A percentile compares a stretch with the other conserved stretches of the same genome.
Conservation (phyloP, 352 stramenopile genomes). For the Pythium periplocum region DNA sequence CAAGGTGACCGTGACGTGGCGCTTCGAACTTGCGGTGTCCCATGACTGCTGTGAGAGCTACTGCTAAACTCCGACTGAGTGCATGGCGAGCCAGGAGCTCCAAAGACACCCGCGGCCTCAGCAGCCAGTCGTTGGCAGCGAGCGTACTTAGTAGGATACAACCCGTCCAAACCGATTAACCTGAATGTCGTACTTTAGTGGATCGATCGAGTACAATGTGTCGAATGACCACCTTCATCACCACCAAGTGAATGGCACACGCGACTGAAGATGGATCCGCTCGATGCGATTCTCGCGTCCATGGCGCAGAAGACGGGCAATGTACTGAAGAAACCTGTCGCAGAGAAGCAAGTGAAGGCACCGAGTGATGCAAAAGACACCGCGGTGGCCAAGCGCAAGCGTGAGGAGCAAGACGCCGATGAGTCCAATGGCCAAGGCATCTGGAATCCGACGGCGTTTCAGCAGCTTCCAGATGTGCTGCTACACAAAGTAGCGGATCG, state of each 20-base stretch:
- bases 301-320: conserved; percentile 80
- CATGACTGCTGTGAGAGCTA: conserved; percentile 82
- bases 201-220: too few relatives aligned
- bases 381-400: conserved; percentile 16
- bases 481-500: conserved; percentile 14
- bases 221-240: too few relatives aligned
- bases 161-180: neutral
- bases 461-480: conserved; percentile 16
- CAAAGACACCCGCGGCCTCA: too few relatives aligned
- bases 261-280: conserved; percentile 25
- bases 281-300: conserved; percentile 76
- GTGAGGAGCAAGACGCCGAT: conserved; percentile 1
- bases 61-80: conserved; percentile 82
- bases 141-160: neutral
- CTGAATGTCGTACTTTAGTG: too few relatives aligned
- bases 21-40: conserved; percentile 98
- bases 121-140: neutral
- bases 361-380: neutral
- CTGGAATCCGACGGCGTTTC: conserved; percentile 20
- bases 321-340: conserved; percentile 18
- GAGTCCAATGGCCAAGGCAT: conserved; percentile 5
- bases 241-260: conserved; percentile 2
- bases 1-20: conserved; percentile 95
- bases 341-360: conserved; percentile 1
- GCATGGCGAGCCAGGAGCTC: too few relatives aligned